Conservation (phyloP, 139 green algal species). For the Closterium sp. region DNA sequence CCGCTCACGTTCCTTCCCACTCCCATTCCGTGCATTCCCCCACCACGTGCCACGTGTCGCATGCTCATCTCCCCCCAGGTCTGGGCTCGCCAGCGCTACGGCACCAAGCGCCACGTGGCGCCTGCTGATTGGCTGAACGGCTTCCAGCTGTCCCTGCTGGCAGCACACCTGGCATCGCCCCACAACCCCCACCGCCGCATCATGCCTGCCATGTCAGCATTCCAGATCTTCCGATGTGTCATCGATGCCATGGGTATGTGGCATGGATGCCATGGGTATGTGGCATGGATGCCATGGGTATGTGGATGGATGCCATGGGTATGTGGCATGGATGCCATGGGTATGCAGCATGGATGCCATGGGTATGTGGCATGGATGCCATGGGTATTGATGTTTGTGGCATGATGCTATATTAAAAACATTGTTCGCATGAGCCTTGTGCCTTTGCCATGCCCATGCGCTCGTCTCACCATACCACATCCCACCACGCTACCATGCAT, state of each 20-base stretch:
- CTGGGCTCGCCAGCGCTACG: slow-evolving; percentile 33
- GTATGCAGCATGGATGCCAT: too few species aligned
- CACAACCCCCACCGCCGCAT: not conserved
- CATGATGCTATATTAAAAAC: too few species aligned
- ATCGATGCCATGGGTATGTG: slow-evolving; percentile 34
- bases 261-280: not conserved
- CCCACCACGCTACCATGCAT: not conserved
- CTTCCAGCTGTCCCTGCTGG: slow-evolving; percentile 46
- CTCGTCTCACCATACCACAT: not conserved
- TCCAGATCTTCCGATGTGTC: slow-evolving; percentile 49
- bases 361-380: too few species aligned
- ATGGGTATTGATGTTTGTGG: too few species aligned
- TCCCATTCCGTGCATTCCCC: not conserved
- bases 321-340: too few species aligned
- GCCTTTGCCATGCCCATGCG: not conserved
- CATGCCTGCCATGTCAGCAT: slow-evolving; percentile 28
- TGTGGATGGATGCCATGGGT: too few species aligned
- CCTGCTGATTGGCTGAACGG: slow-evolving; percentile 35
- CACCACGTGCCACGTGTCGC: not conserved
- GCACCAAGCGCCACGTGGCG: slow-evolving; percentile 15
- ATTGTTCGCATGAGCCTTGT: not conserved
- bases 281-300: not conserved
- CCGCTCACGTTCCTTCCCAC: too few species aligned
- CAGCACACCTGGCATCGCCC: slow-evolving; percentile 28
- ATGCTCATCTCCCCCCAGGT: slow-evolving; percentile 10